These are phyloP conservation scores for Elongisporangium prolatum DNA, from an alignment of 352 stramenopile genomes.

Conservation along the genomic window DNA sequence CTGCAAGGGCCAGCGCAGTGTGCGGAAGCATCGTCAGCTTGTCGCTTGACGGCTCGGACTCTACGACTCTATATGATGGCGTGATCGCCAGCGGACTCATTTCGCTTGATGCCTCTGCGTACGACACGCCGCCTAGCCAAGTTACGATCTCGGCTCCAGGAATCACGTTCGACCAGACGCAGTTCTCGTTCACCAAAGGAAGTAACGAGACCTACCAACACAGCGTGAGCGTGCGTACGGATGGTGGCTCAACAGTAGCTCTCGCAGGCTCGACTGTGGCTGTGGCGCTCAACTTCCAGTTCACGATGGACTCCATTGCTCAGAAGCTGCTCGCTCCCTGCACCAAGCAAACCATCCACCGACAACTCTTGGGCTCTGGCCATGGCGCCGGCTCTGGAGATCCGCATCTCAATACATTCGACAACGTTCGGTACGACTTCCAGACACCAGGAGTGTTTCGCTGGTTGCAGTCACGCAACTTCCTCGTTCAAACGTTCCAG, in stretches of 20 bases:
- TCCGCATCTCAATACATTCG: conserved; percentile 30
- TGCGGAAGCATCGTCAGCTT: not conserved
- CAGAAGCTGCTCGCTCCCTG: conserved; percentile 6
- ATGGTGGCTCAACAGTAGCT: not conserved
- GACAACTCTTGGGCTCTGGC: conserved; percentile 5
- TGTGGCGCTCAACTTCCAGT: conserved; percentile 1
- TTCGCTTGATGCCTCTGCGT: not conserved
- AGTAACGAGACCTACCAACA: not conserved
- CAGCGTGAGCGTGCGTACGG: not conserved
- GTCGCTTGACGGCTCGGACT: not conserved
- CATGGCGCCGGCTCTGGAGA: conserved; percentile 16
- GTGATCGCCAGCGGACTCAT: not conserved
- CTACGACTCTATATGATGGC: not conserved
- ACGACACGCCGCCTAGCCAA: not conserved
- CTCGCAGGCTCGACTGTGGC: not conserved
- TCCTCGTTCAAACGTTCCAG: conserved; percentile 25
- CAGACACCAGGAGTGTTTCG: conserved; percentile 22
- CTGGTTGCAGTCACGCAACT: conserved; percentile 20
- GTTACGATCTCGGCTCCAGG: not conserved
- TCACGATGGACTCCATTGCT: conserved; percentile 7
- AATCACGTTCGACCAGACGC: not conserved
- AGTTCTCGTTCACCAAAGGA: not conserved
- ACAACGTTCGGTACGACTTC: conserved; percentile 25
- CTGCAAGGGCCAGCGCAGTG: not conserved
- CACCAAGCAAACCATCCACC: conserved; percentile 15